Evolutionary conservation across 1,284 basidiomycete genomes (phyloP).

Genomic region (Anthracocystis walkeri): DNA sequence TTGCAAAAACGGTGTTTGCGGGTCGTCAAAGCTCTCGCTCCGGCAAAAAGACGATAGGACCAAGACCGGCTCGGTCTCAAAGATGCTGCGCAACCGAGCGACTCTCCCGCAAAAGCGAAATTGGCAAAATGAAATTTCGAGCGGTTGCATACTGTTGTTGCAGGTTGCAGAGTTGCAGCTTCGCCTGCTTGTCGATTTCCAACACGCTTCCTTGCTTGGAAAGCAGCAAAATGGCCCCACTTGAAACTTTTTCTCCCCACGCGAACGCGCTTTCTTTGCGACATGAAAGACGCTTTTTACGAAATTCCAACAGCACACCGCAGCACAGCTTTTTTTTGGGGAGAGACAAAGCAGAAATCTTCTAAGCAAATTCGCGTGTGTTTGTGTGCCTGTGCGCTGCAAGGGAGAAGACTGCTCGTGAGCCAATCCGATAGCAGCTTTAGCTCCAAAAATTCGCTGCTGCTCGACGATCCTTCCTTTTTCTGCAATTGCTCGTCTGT

Average conservation of each 20-base stretch:
- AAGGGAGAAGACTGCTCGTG: slow-evolving; percentile 1
- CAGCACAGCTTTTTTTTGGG: slow-evolving; percentile 8
- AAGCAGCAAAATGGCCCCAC: slow-evolving; percentile 11
- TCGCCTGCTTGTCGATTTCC: slow-evolving; percentile 3
- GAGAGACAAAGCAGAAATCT: background rate
- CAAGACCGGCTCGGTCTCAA: too few relatives aligned
- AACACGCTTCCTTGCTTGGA: background rate
- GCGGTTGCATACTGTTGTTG: background rate
- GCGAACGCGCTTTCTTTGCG: slow-evolving; percentile 14
- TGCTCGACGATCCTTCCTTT: slow-evolving; percentile 34
- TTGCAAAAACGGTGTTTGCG: slow-evolving; percentile 4
- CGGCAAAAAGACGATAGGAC: background rate
- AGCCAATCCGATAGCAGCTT: slow-evolving; percentile 21
- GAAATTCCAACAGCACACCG: background rate
- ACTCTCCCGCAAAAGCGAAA: background rate
- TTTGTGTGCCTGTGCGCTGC: background rate
- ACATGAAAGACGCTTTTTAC: too few relatives aligned
- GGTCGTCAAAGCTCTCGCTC: background rate
- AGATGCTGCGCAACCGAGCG: background rate
- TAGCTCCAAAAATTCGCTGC: slow-evolving; percentile 15
- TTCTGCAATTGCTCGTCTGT: background rate
- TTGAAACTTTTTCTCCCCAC: slow-evolving; percentile 3
- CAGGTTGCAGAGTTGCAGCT: background rate
- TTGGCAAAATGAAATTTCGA: background rate
- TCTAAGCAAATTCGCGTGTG: background rate